Evolutionary conservation across 2,329 filamentous ascomycete genomes (phyloP), one percentile per base, ranked within the genome.

Genomic region (Apiospora marii): DNA sequence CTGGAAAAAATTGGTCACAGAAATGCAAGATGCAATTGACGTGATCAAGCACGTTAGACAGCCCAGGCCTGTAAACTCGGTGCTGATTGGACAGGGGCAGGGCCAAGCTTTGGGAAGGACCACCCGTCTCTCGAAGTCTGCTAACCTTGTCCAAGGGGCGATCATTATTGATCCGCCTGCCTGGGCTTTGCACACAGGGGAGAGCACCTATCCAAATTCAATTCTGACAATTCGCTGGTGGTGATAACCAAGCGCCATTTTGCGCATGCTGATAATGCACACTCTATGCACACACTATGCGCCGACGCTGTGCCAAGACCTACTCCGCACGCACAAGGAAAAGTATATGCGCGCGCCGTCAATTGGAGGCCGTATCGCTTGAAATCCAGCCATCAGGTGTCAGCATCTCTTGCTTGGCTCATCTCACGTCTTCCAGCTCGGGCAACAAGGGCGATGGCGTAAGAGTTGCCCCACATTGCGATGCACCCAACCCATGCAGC

Each of bases 401-500:
- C 34, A 64, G 58, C 34, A 13, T 41, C 30, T 41, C 22, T 64
- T 41, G 16, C 58, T 64, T 64, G 58, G 58, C 58, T 64, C 34
- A 34, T 41, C 58, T 64, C 10, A 41, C 58, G 58, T 22, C 58
- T 34, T 19, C 37, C 30, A 37, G 1, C 53, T 61, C 30, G 53
- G 53, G 53, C 30, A 61, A 61, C 53, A 64, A 41, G 58, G 58
- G 58, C 58, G 58, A 64, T 64, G 58, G 58, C 58, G 58, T n/a
- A 64, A 64, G 58, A 41, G 22, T 41, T 41, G 58, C 58, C 58
- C 58, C 58, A 64, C 58, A 64, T 64, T 64, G 34, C 58, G 34
- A 64, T 64, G 34, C 53, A 22, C n/a, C 58, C 58, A 64, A 41
- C 34, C 58, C 58, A 41, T 41, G 53, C 34, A 64, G n/a, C 19